Evolutionary conservation across 371 early-diverging fungal genomes (phyloP).

Genomic region (Apophysomyces trapeziformis): DNA sequence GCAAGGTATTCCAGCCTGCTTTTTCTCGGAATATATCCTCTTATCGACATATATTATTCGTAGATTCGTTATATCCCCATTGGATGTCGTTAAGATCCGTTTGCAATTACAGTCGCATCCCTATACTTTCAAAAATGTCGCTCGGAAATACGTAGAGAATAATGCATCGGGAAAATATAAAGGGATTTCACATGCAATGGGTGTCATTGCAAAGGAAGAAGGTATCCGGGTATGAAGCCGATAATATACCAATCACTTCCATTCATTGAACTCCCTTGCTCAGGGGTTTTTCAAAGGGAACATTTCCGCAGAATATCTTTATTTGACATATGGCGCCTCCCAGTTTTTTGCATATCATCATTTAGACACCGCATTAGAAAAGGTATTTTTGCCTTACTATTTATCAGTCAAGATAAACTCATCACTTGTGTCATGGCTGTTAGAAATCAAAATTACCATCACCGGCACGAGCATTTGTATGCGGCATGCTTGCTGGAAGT

Average conservation of each 20-base stretch:
- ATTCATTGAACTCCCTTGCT: neutral
- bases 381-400: constrained; percentile 10
- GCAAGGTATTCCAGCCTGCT: constrained; percentile 46
- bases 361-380: constrained; percentile 38
- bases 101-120: constrained; percentile 65
- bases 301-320: constrained; percentile 87
- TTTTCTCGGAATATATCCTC: neutral
- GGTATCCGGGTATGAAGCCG: constrained; percentile 58
- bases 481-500: constrained; percentile 62
- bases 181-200: constrained; percentile 57
- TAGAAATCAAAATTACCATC: constrained; percentile 31
- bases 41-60: too few relatives aligned
- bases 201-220: constrained; percentile 70
- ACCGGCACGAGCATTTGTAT: constrained; percentile 59
- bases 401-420: neutral
- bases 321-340: constrained; percentile 85
- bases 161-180: constrained; percentile 51
- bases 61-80: constrained; percentile 57
- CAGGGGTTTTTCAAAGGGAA: constrained; percentile 95
- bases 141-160: constrained; percentile 12
- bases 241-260: neutral
- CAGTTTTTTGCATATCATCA: constrained; percentile 83
- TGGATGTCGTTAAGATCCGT: constrained; percentile 94
- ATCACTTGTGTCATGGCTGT: constrained; percentile 9
- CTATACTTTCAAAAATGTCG: neutral